Base-by-base conservation (phyloP, 345 rosid species). In the Barbarea vulgaris region DNA sequence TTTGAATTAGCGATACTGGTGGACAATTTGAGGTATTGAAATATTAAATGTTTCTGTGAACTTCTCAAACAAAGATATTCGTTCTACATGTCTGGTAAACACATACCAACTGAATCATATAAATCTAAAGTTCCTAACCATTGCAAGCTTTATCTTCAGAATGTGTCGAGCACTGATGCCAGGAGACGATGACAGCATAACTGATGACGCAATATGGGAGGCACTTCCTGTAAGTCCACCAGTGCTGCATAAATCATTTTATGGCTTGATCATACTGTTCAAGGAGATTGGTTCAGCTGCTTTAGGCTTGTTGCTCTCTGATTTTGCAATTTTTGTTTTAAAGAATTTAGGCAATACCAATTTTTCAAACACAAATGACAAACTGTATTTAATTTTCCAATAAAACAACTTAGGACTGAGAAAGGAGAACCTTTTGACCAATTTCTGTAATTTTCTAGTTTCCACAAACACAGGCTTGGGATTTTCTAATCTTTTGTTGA, bases 161-260 rank as follows among this genome's bases (percentile, higher is more conserved):
- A 95, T 95, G 97, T 95, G 99, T 64, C 90, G 87, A 85, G 94
- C 94, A 64, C 78, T 92, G 73, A 92, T 92, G 97, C 97, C 97
- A 2, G 98, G 93, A 51, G 99, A 95, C 59, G 97, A 90, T 61
- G 99, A 90, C 73, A 86, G 86, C 86, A 79, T 84, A 77, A 88
- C 72, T 39, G 97, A 93, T 74, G 99, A 90, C 77, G 89, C 97
- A 72, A 87, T 93, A 85, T 93, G 97, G 99, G 97, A 95, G 79
- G 88, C 99, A 58, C 87, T 95, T 62, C 97, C 99, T 66, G 99
- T 95, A 85, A 89, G 96, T 85, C 41, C 11, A 41, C 69, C 3
- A 15, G 18, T 19, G 53, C 14, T 69, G 6, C 42, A n/a, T 54
- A 17, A 24, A n/a, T 5, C 31, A 19, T 30, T 41, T 21, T 5